These are phyloP conservation scores for Geotrichum carabidarum DNA, from an alignment of 1,139 yeast genomes.

Conservation along the genomic window DNA sequence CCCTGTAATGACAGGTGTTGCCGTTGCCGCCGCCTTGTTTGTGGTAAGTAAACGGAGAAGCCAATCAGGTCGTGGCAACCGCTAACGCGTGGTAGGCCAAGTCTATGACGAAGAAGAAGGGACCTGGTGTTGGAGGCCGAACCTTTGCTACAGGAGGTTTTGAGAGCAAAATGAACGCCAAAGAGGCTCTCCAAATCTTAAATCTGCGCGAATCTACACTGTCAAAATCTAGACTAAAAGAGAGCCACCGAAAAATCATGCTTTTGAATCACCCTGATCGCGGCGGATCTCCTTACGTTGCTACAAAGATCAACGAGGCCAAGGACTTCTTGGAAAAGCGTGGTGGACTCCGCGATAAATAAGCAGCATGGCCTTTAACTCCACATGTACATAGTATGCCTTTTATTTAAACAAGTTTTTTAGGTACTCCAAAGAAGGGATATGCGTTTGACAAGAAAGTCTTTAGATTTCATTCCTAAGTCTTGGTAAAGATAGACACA, in stretches of 20 bases:
- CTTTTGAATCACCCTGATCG: constrained; percentile 94
- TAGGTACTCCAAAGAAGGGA: no score
- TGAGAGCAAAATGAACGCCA: constrained; percentile 81
- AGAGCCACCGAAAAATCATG: constrained; percentile 89
- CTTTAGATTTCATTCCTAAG: background rate
- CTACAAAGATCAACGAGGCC: constrained; percentile 96
- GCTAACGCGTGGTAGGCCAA: constrained; percentile 41
- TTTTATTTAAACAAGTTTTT: background rate
- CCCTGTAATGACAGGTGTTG: constrained; percentile 69
- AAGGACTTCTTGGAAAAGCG: constrained; percentile 88
- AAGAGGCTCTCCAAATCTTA: constrained; percentile 84
- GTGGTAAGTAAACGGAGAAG: constrained; percentile 13
- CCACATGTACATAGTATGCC: constrained; percentile 2
- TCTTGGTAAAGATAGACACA: constrained; percentile 77
- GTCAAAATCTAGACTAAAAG: constrained; percentile 74
- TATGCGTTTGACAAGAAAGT: background rate
- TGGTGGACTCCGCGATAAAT: constrained; percentile 45
- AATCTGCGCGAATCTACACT: constrained; percentile 76
- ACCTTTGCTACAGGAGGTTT: constrained; percentile 82
- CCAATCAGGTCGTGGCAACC: background rate
- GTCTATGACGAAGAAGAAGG: constrained; percentile 63
- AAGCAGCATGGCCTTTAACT: background rate
- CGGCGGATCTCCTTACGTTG: constrained; percentile 92
- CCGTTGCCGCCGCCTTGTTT: constrained; percentile 51
- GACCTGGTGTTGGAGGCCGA: constrained; percentile 67